Conservation (phyloP, 148 eudicot species). For the Talinum fruticosum region DNA sequence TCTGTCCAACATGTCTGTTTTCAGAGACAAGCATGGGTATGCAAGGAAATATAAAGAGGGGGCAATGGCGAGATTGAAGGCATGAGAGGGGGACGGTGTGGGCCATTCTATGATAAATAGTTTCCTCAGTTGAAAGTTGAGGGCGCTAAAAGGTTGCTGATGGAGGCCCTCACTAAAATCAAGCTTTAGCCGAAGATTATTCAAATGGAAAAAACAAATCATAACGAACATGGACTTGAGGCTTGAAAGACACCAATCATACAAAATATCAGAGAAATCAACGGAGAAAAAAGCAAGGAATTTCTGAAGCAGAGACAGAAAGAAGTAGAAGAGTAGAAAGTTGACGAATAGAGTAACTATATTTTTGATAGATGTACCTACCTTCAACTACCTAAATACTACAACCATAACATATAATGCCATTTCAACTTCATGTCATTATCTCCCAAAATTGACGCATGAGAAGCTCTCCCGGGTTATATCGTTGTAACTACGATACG, state of each 20-base stretch:
- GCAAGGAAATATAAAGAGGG: conserved; percentile 2
- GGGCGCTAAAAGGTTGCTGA: background rate
- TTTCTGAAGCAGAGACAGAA: background rate
- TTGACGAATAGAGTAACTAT: background rate
- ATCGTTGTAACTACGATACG: too few species aligned
- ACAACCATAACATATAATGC: background rate
- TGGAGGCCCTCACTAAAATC: background rate
- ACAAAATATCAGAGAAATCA: background rate
- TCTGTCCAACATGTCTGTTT: background rate
- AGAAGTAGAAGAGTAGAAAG: background rate
- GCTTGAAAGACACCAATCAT: conserved; percentile 9
- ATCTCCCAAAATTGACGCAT: background rate
- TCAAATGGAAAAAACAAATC: background rate
- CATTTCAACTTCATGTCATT: background rate
- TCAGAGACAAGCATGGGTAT: too few species aligned
- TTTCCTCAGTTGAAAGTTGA: background rate
- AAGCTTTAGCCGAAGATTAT: background rate
- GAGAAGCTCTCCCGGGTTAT: background rate
- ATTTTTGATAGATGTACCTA: background rate
- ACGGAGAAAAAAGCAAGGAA: background rate
- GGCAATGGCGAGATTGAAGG: conserved; percentile 8
- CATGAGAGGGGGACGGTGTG: background rate
- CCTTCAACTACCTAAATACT: background rate
- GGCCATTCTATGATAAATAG: background rate
- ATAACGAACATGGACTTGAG: background rate